Base-by-base conservation (phyloP, 306 rosid species). In the Leucaena leucocephala region DNA sequence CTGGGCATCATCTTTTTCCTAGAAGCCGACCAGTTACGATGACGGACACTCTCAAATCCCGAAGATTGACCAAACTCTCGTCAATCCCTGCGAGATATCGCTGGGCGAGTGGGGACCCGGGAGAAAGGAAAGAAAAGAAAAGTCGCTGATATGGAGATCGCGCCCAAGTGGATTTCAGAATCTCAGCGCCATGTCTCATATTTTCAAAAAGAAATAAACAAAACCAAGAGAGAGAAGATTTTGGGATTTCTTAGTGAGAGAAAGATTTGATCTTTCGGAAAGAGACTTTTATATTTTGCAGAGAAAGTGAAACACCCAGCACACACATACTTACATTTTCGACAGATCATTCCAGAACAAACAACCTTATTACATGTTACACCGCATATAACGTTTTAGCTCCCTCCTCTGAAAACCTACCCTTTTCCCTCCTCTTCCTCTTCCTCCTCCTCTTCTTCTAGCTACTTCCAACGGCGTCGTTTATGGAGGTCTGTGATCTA, bases 121-220 rank as follows among this genome's bases (percentile, higher is more conserved):
- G 65, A 45, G 35, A 59, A 79, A 67, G 52, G 6, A 54, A 52
- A 79, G 69, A n/a, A 54, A 81, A 74, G 83, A 5, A 27, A 79
- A 83, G 86, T 36, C 39, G 33, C 77, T 27, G n/a, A 27, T 87
- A 82, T 76, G 84, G 82, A 78, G 87, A 88, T 84, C 86, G 75
- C 90, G 78, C 87, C 84, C 73, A 86, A 88, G 92, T 92, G 97
- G 97, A 91, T 88, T 83, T 91, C 85, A 84, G 95, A 92, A 94
- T 92, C 97, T 84, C 91, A 84, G 90, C 86, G 87, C 88, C 87
- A 84, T 84, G 86, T 87, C 84, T 61, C 68, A 78, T 81, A 83
- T 49, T 75, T 68, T 69, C 46, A 35, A 57, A 71, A 82, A 79
- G 71, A 49, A 63, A 84, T 44, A 75, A 82, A 72, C 45, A 77